Percentiles rank a stretch among this genome's conserved stretches.
phyloP scores from a whole-genome alignment of 2,329 filamentous ascomycete genomes.

The Xylaria sp. region DNA sequence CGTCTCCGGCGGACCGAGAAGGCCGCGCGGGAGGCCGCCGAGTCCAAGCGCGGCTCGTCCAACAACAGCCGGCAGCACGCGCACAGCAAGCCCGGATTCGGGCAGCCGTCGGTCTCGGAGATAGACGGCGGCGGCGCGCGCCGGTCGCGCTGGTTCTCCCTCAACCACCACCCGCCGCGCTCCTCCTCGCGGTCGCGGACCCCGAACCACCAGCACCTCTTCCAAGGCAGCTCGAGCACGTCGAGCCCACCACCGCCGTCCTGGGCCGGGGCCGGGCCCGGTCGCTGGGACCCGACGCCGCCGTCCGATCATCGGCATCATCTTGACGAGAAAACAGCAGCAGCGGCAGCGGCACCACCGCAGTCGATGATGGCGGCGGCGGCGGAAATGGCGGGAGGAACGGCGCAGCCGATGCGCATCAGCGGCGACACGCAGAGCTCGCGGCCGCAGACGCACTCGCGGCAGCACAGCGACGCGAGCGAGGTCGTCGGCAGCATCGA shows the following conservation, averaged over 20 bases:
- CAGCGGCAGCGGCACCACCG: constrained; percentile 25
- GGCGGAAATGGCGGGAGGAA: too few species aligned
- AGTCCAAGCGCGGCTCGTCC: constrained; percentile 40
- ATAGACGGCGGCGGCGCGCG: too few species aligned
- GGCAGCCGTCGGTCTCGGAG: constrained; percentile 46
- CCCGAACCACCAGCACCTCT: constrained; percentile 20
- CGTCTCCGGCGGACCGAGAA: constrained; percentile 51
- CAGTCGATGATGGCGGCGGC: too few species aligned
- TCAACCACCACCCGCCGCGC: constrained; percentile 30
- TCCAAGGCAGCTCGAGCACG: constrained; percentile 23
- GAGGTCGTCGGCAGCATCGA: constrained; percentile 43
- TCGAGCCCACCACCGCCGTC: constrained; percentile 28
- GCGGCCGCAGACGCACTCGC: constrained; percentile 43
- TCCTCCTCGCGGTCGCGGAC: constrained; percentile 32
- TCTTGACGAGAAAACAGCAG: constrained; percentile 25
- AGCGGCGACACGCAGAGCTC: constrained; percentile 45
- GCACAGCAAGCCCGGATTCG: constrained; percentile 43
- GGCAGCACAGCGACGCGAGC: constrained; percentile 49
- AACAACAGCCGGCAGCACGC: constrained; percentile 35
- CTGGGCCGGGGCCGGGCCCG: constrained; percentile 25
- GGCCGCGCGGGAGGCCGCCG: constrained; percentile 40
- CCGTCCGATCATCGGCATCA: constrained; percentile 31
- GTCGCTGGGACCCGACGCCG: constrained; percentile 14
- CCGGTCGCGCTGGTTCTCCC: too few species aligned
- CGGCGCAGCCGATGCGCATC: constrained; percentile 15